Evolutionary conservation across 1,284 basidiomycete species (phyloP).

Genomic region (Leccinum pachyderme): DNA sequence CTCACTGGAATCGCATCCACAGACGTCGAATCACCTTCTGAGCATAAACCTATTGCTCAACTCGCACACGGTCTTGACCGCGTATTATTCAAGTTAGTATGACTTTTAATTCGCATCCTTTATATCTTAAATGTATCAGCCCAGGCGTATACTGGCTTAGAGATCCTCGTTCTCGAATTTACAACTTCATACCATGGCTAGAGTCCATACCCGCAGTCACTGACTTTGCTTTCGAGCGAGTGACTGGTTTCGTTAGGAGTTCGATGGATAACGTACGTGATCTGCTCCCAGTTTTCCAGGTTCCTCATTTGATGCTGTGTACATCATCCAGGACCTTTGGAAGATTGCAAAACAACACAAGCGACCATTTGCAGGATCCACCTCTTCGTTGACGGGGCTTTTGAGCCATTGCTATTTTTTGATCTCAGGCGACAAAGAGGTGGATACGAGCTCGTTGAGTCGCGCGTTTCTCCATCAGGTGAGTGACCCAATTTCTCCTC

Average conservation of each 20-base stretch:
- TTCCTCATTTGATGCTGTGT: background rate
- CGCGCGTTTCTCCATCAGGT: conserved; percentile 63
- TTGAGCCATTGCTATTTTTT: conserved; percentile 89
- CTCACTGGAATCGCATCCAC: background rate
- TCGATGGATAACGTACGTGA: conserved; percentile 69
- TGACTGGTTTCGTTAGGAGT: conserved; percentile 78
- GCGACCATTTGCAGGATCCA: conserved; percentile 80
- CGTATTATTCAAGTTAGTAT: conserved; percentile 78
- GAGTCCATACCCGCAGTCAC: conserved; percentile 74
- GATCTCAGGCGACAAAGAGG: conserved; percentile 60
- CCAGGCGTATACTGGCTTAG: conserved; percentile 91
- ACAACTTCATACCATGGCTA: conserved; percentile 79
- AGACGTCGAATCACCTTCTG: conserved; percentile 50
- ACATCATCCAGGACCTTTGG: conserved; percentile 55
- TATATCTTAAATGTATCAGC: conserved; percentile 39
- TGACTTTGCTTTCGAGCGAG: conserved; percentile 88
- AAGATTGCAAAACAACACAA: conserved; percentile 58
- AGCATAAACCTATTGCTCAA: conserved; percentile 60
- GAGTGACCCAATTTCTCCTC: conserved; percentile 15
- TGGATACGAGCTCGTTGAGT: conserved; percentile 61
- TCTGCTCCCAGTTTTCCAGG: background rate
- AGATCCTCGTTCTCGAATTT: conserved; percentile 84
- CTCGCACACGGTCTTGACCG: conserved; percentile 80
- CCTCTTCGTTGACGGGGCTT: conserved; percentile 86
- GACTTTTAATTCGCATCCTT: background rate